Evolutionary conservation across 1,284 basidiomycete genomes (phyloP).

Genomic region (Puccinia novopanici): DNA sequence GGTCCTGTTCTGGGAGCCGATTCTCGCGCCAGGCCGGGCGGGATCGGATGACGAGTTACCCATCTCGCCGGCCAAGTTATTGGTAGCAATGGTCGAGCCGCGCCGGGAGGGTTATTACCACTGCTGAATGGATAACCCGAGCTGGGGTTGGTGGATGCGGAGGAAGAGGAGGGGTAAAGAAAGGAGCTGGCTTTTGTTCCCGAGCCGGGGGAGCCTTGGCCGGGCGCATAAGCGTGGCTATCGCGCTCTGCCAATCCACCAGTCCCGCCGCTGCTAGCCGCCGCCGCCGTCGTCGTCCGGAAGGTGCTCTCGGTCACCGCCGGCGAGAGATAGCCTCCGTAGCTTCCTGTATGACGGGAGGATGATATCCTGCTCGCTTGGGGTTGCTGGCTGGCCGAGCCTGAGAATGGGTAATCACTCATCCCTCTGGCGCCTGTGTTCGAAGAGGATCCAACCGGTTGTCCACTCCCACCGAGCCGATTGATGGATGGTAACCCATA

Average conservation of each 20-base stretch:
- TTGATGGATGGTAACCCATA: constrained; percentile 41
- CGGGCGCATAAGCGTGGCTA: neutral
- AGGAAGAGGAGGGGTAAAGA: constrained; percentile 19
- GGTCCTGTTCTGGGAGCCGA: neutral
- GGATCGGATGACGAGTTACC: neutral
- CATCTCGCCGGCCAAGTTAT: neutral
- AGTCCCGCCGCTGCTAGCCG: neutral
- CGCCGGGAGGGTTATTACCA: neutral
- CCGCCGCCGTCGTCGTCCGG: neutral
- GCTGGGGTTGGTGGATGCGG: neutral
- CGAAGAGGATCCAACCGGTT: neutral
- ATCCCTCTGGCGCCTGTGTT: neutral
- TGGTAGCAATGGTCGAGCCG: constrained; percentile 6
- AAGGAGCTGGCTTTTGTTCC: constrained; percentile 8
- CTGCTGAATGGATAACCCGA: constrained; percentile 16
- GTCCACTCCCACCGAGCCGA: neutral
- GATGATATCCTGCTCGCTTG: neutral
- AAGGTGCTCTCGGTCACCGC: neutral
- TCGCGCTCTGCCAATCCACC: constrained; percentile 3
- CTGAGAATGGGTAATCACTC: constrained; percentile 25
- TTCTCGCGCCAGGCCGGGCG: neutral
- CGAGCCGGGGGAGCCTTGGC: neutral
- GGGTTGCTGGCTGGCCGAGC: constrained; percentile 17
- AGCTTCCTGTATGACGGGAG: constrained; percentile 2
- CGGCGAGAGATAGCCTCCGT: constrained; percentile 29